A percentile compares a stretch with the other conserved stretches of the same genome.
phyloP scores from a whole-genome alignment of 2,329 filamentous ascomycete genomes.

The Leptodontidium sp. region DNA sequence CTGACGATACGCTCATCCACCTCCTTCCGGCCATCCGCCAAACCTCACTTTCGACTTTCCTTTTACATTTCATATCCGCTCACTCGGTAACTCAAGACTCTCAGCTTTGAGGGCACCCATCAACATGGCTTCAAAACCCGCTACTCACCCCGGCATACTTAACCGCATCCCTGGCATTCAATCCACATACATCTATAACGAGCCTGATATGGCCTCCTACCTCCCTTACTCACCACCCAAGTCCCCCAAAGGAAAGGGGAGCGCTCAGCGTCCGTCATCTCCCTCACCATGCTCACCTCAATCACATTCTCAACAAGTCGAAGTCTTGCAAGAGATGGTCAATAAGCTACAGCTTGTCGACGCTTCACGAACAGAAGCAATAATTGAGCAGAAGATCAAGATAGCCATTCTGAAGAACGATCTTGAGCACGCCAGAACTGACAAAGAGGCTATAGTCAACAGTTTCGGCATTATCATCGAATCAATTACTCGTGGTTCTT shows the following conservation, averaged over 20 bases:
- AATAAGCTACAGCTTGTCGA: background rate
- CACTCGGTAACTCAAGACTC: background rate
- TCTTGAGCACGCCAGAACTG: constrained; percentile 30
- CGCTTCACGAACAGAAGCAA: constrained; percentile 15
- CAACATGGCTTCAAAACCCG: constrained; percentile 7
- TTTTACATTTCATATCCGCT: background rate
- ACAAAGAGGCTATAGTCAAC: constrained; percentile 33
- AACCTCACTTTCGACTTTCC: background rate
- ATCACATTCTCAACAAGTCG: background rate
- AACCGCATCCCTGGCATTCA: constrained; percentile 12
- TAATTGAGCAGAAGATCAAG: constrained; percentile 32
- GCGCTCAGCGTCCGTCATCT: background rate
- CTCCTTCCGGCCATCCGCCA: background rate
- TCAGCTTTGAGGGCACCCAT: background rate
- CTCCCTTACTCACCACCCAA: background rate
- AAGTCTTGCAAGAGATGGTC: background rate
- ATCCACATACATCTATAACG: background rate
- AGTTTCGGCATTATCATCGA: constrained; percentile 31
- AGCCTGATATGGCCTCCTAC: background rate
- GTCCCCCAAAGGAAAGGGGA: background rate
- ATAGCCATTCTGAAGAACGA: constrained; percentile 42
- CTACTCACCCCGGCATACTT: background rate
- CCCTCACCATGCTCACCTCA: background rate
- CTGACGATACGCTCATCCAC: background rate
- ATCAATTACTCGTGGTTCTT: constrained; percentile 19